These are phyloP conservation scores for Lyophyllum shimeji DNA, from an alignment of 768 basidiomycete genomes.

Conservation along the genomic window DNA sequence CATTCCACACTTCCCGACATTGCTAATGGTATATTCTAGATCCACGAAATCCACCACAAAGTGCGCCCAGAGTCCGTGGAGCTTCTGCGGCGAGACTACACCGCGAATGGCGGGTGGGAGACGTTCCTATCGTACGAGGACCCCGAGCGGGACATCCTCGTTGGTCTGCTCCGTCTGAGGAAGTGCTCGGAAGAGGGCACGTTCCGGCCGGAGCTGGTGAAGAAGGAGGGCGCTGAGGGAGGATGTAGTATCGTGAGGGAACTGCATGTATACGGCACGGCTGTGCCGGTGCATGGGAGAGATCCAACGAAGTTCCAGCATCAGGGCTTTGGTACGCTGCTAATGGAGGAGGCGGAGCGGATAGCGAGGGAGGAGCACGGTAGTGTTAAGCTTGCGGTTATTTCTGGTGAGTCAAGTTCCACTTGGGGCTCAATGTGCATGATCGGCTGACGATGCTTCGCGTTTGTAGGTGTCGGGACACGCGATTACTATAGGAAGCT, in stretches of 20 bases:
- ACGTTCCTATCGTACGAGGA: conserved; percentile 99
- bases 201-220: conserved; percentile 89
- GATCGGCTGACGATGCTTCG: background rate
- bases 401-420: conserved; percentile 65
- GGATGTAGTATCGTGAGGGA: conserved; percentile 93
- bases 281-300: conserved; percentile 94
- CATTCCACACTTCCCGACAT: conserved; percentile 6
- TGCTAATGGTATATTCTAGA: conserved; percentile 44
- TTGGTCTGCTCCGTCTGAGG: conserved; percentile 87
- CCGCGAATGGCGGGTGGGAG: conserved; percentile 99
- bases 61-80: conserved; percentile 95
- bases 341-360: conserved; percentile 99
- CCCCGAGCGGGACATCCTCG: conserved; percentile 93
- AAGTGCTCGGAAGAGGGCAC: conserved; percentile 98
- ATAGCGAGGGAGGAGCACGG: conserved; percentile 98
- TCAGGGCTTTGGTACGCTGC: conserved; percentile 93
- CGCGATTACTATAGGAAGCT: conserved; percentile 95
- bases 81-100: conserved; percentile 91
- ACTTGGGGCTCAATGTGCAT: background rate
- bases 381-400: conserved; percentile 94
- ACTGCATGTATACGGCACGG: conserved; percentile 96
- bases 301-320: conserved; percentile 99
- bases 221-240: conserved; percentile 66
- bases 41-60: conserved; percentile 98
- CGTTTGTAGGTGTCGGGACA: conserved; percentile 79